Evolutionary conservation across 2,329 filamentous ascomycete genomes (phyloP).

Genomic region (Simplicillium sp.): DNA sequence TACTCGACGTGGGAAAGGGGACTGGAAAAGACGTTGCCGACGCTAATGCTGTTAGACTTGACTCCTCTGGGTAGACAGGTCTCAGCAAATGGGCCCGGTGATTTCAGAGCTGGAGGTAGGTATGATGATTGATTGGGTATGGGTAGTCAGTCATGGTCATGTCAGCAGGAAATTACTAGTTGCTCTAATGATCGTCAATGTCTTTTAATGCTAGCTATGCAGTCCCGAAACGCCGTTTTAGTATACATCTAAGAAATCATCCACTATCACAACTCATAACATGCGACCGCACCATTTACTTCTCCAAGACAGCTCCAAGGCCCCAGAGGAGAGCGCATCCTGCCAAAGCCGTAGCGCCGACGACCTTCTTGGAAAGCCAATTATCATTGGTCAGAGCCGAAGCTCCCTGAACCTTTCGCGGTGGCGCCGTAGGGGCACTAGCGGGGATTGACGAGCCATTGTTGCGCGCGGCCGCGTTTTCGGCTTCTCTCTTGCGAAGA

Average conservation of each 20-base stretch:
- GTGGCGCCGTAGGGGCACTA: conserved; percentile 16
- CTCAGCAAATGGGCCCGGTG: conserved; percentile 12
- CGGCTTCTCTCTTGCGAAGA: conserved; percentile 38
- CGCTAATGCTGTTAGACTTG: conserved; percentile 21
- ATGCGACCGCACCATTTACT: conserved; percentile 7
- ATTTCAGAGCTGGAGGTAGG: conserved; percentile 9
- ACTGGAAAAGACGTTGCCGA: conserved; percentile 18
- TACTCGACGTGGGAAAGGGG: conserved; percentile 25
- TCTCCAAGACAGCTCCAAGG: conserved; percentile 42
- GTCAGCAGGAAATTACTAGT: no score
- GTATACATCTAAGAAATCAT: neutral
- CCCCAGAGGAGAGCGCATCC: conserved; percentile 53
- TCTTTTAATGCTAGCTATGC: neutral
- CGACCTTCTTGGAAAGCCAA: conserved; percentile 57
- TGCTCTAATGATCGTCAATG: no score
- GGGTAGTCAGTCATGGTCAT: neutral
- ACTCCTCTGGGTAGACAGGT: conserved; percentile 24
- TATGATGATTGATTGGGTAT: neutral
- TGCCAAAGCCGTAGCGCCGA: conserved; percentile 52
- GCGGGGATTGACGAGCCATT: conserved; percentile 17
- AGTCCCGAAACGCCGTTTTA: neutral
- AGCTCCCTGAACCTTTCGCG: conserved; percentile 24
- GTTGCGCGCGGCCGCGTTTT: conserved; percentile 21
- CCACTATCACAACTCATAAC: neutral
- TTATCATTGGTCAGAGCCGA: conserved; percentile 56